Evolutionary conservation across 768 basidiomycete genomes (phyloP).

Genomic region (Auricularia sp.): DNA sequence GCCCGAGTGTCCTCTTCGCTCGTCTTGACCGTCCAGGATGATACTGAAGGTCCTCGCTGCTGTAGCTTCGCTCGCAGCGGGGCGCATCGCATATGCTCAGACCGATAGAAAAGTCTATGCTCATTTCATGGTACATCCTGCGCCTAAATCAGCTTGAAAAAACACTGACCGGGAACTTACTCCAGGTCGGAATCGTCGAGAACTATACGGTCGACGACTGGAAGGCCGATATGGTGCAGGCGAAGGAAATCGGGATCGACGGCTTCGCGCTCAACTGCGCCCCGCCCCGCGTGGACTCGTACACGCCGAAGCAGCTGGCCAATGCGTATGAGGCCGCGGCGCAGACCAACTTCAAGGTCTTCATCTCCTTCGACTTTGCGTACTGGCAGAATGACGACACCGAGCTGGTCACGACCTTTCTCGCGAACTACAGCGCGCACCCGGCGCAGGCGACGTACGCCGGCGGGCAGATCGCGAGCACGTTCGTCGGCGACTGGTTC

Average conservation of each 20-base stretch:
- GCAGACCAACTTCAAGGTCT: slow-evolving; percentile 1
- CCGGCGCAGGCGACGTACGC: not conserved
- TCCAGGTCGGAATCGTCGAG: not conserved
- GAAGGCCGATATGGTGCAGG: not conserved
- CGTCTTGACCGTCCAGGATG: not conserved
- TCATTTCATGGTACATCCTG: not conserved
- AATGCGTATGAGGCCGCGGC: not conserved
- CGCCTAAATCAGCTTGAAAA: not conserved
- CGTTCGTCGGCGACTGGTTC: slow-evolving; percentile 1
- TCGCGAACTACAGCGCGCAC: slow-evolving; percentile 1
- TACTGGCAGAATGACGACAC: slow-evolving; percentile 2
- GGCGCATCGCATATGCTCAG: not conserved
- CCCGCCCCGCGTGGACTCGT: slow-evolving; percentile 1
- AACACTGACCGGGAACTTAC: not conserved
- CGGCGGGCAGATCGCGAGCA: slow-evolving; percentile 1
- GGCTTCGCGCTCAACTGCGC: slow-evolving; percentile 1
- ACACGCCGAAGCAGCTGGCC: not conserved
- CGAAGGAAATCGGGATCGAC: not conserved
- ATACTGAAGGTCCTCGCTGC: not conserved
- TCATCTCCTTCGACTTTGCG: slow-evolving; percentile 2
- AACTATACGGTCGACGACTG: not conserved
- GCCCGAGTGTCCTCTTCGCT: not conserved
- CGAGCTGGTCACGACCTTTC: not conserved
- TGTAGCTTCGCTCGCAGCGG: not conserved
- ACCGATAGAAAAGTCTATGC: not conserved